Evolutionary conservation across 2,329 filamentous ascomycete species (phyloP), one percentile per base, ranked within the genome.

Genomic region (Chalaropsis thielavioides): DNA sequence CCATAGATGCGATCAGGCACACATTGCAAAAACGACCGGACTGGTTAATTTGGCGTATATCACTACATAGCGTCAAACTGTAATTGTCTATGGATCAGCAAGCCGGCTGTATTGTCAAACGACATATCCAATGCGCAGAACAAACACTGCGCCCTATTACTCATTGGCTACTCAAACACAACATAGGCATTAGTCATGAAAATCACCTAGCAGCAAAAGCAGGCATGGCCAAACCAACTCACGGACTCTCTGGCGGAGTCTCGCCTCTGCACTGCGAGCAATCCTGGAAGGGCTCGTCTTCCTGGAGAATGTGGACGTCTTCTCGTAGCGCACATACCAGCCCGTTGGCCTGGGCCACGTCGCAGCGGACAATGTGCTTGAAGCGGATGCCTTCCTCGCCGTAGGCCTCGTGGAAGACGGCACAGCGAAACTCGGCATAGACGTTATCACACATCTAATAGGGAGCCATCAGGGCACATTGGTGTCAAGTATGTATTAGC

Each of bases 371-470:
- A 61, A 67, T 67, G 43, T 67, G 63, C 41, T 67, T 67, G 41
- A 65, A 62, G 41, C 63, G 63, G 31, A 44, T 61, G 31, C 63
- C 41, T 41, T 65, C 46, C 35, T 67, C 58, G 38, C 66, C 63
- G 19, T 54, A 51, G 35, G 49, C 51, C 44, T 65, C 41, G 49
- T 67, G 66, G 19, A 62, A 44, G 40, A 60, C 51, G 31, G 63
- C 66, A 54, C 66, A 67, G 35, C 41, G 63, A 60, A 67, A 67
- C 27, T 65, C 51, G 38, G 66, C 63, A 43, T 65, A 67, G 41
- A 67, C 66, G 59, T 67, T 67, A 43, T 67, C 63, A 27, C 66
- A 67, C 66, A 67, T 67, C 66, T 67, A 31, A 22, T 5, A 35
- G n/a, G 19, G 56, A 54, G 46, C 19, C 19, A 22, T 27, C 46